Percentiles rank a stretch among this genome's conserved stretches.
Evolutionary conservation across 2,329 filamentous ascomycete species (phyloP).

Genomic region (Penicillium sp.): DNA sequence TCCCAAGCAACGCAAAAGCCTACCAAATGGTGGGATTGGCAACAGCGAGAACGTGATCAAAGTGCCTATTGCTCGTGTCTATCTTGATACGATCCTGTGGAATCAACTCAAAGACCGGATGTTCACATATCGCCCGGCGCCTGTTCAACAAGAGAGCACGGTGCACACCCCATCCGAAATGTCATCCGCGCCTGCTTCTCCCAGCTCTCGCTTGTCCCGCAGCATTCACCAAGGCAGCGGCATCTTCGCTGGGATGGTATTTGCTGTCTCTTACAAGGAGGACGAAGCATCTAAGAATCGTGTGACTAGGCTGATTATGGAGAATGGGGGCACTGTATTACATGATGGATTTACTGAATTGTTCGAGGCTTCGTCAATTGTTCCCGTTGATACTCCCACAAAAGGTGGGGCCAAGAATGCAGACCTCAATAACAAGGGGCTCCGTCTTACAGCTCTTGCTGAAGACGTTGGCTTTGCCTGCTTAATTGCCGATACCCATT

Average conservation of each 20-base stretch:
- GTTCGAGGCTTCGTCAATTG: slow-evolving; percentile 48
- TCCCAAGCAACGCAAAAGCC: slow-evolving; percentile 37
- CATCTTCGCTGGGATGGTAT: slow-evolving; percentile 73
- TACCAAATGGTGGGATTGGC: slow-evolving; percentile 27
- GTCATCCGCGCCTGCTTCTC: slow-evolving; percentile 39
- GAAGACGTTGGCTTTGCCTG: slow-evolving; percentile 65
- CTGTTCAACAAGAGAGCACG: slow-evolving; percentile 14
- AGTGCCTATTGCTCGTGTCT: slow-evolving; percentile 39
- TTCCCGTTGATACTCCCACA: slow-evolving; percentile 23
- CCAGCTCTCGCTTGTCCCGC: slow-evolving; percentile 44
- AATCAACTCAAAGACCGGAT: slow-evolving; percentile 36
- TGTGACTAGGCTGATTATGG: slow-evolving; percentile 55
- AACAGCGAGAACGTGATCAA: slow-evolving; percentile 29
- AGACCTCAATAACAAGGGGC: slow-evolving; percentile 18
- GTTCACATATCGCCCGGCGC: slow-evolving; percentile 26
- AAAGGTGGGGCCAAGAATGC: slow-evolving; percentile 19
- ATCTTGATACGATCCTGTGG: slow-evolving; percentile 42
- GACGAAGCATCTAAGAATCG: slow-evolving; percentile 49
- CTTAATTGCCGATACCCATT: slow-evolving; percentile 76
- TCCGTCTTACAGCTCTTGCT: slow-evolving; percentile 50
- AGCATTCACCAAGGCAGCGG: slow-evolving; percentile 27
- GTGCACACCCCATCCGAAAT: slow-evolving; percentile 33
- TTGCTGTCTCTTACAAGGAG: slow-evolving; percentile 67
- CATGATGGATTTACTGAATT: slow-evolving; percentile 70
- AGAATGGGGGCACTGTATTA: slow-evolving; percentile 64